Percentiles rank a stretch among this genome's conserved stretches.
Conservation (phyloP, 164 flowering plant species). For the Dillenia suffruticosa region DNA sequence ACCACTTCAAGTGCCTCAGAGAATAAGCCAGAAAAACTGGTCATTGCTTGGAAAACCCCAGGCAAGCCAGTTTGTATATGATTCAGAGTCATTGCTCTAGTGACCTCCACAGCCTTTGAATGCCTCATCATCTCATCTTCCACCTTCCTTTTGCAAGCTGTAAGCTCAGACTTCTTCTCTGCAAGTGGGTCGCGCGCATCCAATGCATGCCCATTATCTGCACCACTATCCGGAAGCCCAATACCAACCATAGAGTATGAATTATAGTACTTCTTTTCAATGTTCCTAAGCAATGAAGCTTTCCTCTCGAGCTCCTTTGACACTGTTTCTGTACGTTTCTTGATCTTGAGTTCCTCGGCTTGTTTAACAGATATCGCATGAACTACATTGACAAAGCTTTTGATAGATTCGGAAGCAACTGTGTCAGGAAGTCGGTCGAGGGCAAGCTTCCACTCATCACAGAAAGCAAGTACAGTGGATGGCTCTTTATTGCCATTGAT, state of each 20-base stretch:
- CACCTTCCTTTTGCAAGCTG: constrained; percentile 67
- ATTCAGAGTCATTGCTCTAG: constrained; percentile 90
- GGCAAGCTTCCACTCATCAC: constrained; percentile 94
- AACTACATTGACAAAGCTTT: constrained; percentile 83
- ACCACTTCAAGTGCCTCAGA: constrained; percentile 65
- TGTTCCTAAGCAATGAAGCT: constrained; percentile 55
- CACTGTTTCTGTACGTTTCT: constrained; percentile 59
- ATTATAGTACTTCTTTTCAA: constrained; percentile 83
- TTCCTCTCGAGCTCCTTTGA: constrained; percentile 90
- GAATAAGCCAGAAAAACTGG: constrained; percentile 72
- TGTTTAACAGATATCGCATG: constrained; percentile 71
- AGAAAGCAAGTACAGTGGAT: constrained; percentile 45
- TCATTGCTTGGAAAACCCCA: constrained; percentile 92
- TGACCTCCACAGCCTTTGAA: constrained; percentile 86
- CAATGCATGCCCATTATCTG: constrained; percentile 44
- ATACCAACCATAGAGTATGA: constrained; percentile 90
- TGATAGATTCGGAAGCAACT: constrained; percentile 92
- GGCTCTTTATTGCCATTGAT: constrained; percentile 21
- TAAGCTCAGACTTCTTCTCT: constrained; percentile 83
- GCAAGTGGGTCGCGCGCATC: constrained; percentile 92
- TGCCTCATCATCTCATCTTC: constrained; percentile 89
- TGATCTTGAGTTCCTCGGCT: constrained; percentile 73
- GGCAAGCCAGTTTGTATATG: constrained; percentile 96
- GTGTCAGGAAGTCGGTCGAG: constrained; percentile 91
- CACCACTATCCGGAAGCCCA: constrained; percentile 56